Evolutionary conservation across 2,329 filamentous ascomycete species (phyloP).

Genomic region (Colletotrichum sp.): DNA sequence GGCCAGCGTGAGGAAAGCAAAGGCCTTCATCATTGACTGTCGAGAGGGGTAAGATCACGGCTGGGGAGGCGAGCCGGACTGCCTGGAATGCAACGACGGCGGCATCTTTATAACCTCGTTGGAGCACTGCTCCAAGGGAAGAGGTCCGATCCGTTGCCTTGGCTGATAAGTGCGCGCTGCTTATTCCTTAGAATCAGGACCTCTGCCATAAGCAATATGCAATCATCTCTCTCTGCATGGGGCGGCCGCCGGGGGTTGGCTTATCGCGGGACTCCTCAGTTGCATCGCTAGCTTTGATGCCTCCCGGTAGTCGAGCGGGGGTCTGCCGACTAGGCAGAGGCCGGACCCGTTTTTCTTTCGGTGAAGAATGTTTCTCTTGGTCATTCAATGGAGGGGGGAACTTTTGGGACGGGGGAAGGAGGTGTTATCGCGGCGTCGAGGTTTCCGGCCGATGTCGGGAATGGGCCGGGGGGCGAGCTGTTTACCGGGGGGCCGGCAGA

Average conservation of each 20-base stretch:
- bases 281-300: not conserved
- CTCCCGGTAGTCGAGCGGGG: not conserved
- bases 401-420: not conserved
- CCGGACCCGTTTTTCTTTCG: not conserved
- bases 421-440: not conserved
- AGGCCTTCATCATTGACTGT: conserved; percentile 3
- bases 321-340: not conserved
- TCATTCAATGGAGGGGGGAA: not conserved
- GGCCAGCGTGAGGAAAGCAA: conserved; percentile 15
- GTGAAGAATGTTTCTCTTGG: not conserved
- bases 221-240: not conserved
- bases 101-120: not conserved
- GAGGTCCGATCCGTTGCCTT: no score
- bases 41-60: not conserved
- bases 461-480: not conserved
- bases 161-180: not conserved
- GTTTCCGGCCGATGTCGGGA: not conserved
- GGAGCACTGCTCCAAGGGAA: not conserved
- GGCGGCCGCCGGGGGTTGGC: not conserved
- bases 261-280: conserved; percentile 5
- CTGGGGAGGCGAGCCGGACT: not conserved
- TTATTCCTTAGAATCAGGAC: not conserved
- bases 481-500: not conserved
- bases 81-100: not conserved
- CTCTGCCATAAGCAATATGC: conserved; percentile 1